Evolutionary conservation across 1,284 basidiomycete genomes (phyloP), one percentile per base, ranked within the genome.

Genomic region (Peniophora sp.): DNA sequence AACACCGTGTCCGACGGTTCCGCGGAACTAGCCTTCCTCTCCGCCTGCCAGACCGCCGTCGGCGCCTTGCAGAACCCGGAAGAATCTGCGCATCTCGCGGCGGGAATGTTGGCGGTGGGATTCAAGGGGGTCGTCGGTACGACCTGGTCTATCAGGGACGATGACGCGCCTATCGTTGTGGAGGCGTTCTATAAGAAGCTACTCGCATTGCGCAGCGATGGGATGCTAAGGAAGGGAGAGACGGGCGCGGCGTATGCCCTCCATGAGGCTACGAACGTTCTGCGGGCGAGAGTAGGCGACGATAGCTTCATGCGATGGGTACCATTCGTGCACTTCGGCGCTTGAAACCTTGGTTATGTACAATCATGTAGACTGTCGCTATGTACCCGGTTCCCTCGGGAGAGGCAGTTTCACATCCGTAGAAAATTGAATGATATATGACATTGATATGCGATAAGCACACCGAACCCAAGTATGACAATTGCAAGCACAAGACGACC

Each of bases 41-140:
- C 57, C n/a, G 59, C 61, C 14, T 62, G 59, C 47, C 52, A 59
- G 50, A 61, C 59, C 2, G 57, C 57, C 3, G 37, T 49, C 14
- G 53, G 53, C 8, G 49, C 56, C 24, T 15, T 43, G 11, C 9
- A 24, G 15, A 41, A 51, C 14, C 49, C 44, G 39, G 63, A 57
- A 22, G 50, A 55, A 49, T 51, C 51, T 6, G 48, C 52, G 10
- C 57, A 59, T 47, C 47, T 58, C 11, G 57, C 53, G 8, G 57
- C 52, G 43, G 56, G 56, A 32, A 48, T 58, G 52, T 52, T 51
- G n/a, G 45, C 54, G 12, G 46, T 51, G 3, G 57, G 57, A 24
- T 55, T 46, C 27, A 42, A 44, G n/a, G 52, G 52, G 22, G 54
- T 54, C n/a, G 37, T 58, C 24, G 57, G 51, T 27, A 58, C 56